phyloP scores from a whole-genome alignment of 108 stramenopile species.

The Mediolabrus comicus region DNA sequence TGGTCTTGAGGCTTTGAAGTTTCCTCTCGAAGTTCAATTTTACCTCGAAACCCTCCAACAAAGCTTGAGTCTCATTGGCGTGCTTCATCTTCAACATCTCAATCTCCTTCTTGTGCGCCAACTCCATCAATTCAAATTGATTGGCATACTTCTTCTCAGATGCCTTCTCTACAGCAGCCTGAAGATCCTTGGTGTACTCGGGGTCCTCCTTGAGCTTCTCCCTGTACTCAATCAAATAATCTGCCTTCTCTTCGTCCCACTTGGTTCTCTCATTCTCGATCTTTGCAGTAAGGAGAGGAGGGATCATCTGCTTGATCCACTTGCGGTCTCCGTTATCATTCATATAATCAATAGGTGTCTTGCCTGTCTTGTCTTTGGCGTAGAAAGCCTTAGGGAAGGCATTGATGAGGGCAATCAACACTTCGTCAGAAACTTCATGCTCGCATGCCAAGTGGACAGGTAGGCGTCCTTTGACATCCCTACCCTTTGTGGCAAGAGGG shows the following conservation, averaged over 20 bases:
- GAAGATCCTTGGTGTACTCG: slow-evolving; percentile 17
- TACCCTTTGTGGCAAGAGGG: slow-evolving; percentile 31
- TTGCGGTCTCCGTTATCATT: slow-evolving; percentile 20
- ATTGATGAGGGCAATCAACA: slow-evolving; percentile 16
- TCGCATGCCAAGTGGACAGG: slow-evolving; percentile 42
- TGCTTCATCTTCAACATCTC: slow-evolving; percentile 34
- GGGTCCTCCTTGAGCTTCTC: slow-evolving; percentile 15
- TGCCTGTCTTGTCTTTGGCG: slow-evolving; percentile 33
- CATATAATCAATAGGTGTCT: slow-evolving; percentile 36
- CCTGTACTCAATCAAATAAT: slow-evolving; percentile 13
- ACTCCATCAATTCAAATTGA: slow-evolving; percentile 21
- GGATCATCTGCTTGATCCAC: slow-evolving; percentile 16
- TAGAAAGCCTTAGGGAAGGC: slow-evolving; percentile 40
- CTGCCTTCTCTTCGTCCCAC: slow-evolving; percentile 17
- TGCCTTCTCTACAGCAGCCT: slow-evolving; percentile 8
- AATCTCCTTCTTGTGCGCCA: slow-evolving; percentile 29
- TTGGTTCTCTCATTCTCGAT: slow-evolving; percentile 34
- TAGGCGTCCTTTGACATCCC: slow-evolving; percentile 40
- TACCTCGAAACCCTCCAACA: slow-evolving; percentile 44
- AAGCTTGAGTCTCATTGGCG: slow-evolving; percentile 30
- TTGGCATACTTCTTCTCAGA: slow-evolving; percentile 10
- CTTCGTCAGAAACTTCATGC: slow-evolving; percentile 27
- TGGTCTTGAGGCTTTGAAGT: slow-evolving; percentile 28
- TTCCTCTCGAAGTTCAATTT: slow-evolving; percentile 46
- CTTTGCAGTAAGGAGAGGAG: slow-evolving; percentile 22